Conservation (phyloP, 768 basidiomycete genomes). For the Leucosporidium creatinivorum region DNA sequence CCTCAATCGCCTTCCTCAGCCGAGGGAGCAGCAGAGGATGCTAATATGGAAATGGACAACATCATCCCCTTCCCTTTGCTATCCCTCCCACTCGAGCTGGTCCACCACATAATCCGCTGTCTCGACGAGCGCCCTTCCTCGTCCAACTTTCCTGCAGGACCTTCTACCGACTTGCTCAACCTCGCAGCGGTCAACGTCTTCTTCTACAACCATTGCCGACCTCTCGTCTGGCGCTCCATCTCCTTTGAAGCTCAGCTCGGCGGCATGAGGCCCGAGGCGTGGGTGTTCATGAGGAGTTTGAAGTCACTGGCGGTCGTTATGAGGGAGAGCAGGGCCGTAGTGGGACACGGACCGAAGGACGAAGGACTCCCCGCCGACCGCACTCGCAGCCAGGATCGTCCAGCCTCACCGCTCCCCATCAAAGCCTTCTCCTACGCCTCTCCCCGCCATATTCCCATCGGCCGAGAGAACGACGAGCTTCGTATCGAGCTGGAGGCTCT, state of each 20-base stretch:
- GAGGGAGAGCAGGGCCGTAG: background rate
- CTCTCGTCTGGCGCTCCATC: background rate
- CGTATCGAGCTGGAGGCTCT: too few relatives aligned
- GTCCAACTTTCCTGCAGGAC: background rate
- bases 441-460: too few relatives aligned
- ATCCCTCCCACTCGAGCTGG: background rate
- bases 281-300: background rate
- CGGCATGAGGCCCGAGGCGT: background rate
- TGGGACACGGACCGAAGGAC: too few relatives aligned
- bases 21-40: background rate
- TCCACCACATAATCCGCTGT: background rate
- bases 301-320: background rate
- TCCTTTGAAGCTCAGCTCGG: background rate
- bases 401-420: too few relatives aligned
- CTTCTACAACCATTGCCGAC: background rate
- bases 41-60: background rate
- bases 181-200: background rate
- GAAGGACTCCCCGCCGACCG: too few relatives aligned
- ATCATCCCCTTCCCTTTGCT: background rate
- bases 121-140: background rate
- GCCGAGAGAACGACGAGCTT: too few relatives aligned
- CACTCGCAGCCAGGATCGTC: too few relatives aligned
- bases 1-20: background rate
- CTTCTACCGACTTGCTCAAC: background rate
- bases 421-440: too few relatives aligned